phyloP scores from a whole-genome alignment of 345 rosid genomes.

The Citrus medica region DNA sequence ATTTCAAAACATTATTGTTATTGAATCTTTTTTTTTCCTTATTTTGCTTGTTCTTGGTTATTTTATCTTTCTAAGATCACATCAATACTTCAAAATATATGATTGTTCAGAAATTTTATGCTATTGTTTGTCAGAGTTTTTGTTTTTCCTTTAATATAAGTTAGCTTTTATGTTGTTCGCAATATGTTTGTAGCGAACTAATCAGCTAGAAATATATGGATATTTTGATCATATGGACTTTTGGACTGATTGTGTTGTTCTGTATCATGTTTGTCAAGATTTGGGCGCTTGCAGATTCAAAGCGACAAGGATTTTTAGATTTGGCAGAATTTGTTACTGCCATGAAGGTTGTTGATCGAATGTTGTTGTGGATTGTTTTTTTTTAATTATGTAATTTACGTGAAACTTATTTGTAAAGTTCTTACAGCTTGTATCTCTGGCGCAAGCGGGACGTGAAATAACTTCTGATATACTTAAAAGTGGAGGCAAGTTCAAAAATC shows the following conservation, averaged over 20 bases:
- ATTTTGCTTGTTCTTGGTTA: neutral
- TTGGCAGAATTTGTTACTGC: constrained; percentile 69
- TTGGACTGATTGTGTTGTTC: neutral
- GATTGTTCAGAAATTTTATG: neutral
- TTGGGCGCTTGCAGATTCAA: constrained; percentile 88
- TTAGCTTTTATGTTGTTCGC: neutral
- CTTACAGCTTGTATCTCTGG: constrained; percentile 67
- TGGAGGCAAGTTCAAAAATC: constrained; percentile 35
- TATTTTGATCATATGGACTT: neutral
- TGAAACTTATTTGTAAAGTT: neutral
- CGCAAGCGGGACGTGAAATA: constrained; percentile 72
- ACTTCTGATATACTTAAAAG: constrained; percentile 50
- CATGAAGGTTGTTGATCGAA: constrained; percentile 58
- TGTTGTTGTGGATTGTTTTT: neutral
- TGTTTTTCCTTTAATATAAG: neutral
- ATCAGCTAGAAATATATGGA: neutral
- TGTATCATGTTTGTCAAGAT: constrained; percentile 33
- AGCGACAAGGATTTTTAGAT: constrained; percentile 81
- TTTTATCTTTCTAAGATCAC: neutral
- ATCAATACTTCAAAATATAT: neutral
- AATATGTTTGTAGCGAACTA: neutral
- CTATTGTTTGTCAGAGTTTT: neutral
- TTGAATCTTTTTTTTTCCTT: neutral
- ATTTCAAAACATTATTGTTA: neutral
- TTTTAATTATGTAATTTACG: neutral